Evolutionary conservation across 257 asterid species (phyloP).

Genomic region (Penstemon davidsonii): DNA sequence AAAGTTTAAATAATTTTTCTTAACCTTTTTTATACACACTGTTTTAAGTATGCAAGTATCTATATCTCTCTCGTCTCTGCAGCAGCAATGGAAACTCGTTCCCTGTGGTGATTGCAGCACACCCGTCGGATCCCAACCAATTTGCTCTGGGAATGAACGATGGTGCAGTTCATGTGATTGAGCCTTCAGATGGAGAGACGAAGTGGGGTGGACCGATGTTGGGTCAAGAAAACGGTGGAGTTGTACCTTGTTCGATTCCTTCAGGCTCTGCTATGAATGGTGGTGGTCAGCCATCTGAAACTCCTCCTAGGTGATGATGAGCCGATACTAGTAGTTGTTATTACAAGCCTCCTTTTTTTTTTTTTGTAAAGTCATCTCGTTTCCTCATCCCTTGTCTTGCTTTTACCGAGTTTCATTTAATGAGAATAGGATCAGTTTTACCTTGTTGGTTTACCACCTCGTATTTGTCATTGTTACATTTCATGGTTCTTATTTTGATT

Average conservation of each 20-base stretch:
- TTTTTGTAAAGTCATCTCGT: background rate
- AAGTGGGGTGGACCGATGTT: slow-evolving; percentile 70
- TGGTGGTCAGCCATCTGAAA: slow-evolving; percentile 73
- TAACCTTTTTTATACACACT: no score
- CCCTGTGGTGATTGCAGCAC: slow-evolving; percentile 85
- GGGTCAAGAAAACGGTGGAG: slow-evolving; percentile 58
- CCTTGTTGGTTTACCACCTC: background rate
- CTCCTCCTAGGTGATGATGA: slow-evolving; percentile 70
- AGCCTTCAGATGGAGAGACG: slow-evolving; percentile 79
- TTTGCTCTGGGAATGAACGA: slow-evolving; percentile 96
- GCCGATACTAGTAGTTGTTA: background rate
- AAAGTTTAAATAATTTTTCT: no score
- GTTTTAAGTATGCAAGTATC: no score
- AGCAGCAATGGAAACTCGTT: slow-evolving; percentile 48
- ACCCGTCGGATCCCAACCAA: slow-evolving; percentile 76
- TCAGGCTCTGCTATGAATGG: slow-evolving; percentile 76
- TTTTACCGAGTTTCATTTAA: background rate
- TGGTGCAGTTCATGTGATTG: slow-evolving; percentile 79
- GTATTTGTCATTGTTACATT: no score
- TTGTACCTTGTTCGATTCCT: slow-evolving; percentile 50
- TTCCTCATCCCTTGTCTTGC: background rate
- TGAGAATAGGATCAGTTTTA: slow-evolving; percentile 7
- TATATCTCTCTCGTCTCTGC: slow-evolving; percentile 29
- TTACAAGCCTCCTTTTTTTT: background rate
- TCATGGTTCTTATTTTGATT: no score